Evolutionary conservation across 331 rosid species (phyloP).

Genomic region (Pyracantha coccinea): DNA sequence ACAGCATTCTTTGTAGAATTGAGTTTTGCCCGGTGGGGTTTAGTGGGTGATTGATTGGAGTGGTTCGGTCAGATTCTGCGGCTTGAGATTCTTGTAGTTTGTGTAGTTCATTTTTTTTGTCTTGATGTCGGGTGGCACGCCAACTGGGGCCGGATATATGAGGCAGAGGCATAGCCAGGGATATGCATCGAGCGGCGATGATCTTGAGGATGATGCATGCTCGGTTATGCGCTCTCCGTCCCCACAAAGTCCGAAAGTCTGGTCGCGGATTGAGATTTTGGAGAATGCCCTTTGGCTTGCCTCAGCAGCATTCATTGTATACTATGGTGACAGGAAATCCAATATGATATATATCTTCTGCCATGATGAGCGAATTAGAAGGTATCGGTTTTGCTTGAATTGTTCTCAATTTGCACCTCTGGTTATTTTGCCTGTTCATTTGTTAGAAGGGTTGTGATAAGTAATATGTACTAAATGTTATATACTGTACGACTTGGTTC

Average conservation of each 20-base stretch:
- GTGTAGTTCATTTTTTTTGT: conserved; percentile 15
- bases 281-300: conserved; percentile 86
- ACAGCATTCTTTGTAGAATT: conserved; percentile 2
- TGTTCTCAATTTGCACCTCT: background rate
- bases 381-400: conserved; percentile 30
- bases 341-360: conserved; percentile 72
- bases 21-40: background rate
- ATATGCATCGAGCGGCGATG: conserved; percentile 90
- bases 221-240: conserved; percentile 46
- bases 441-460: background rate
- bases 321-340: conserved; percentile 72
- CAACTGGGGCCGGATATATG: conserved; percentile 69
- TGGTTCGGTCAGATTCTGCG: conserved; percentile 25
- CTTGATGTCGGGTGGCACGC: conserved; percentile 93
- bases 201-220: conserved; percentile 94
- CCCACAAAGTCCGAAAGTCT: conserved; percentile 31
- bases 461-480: background rate
- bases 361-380: conserved; percentile 77
- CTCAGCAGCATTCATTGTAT: conserved; percentile 68
- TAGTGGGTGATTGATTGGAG: background rate
- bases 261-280: conserved; percentile 60
- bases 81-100: conserved; percentile 22
- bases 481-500: background rate
- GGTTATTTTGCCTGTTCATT: background rate
- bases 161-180: conserved; percentile 98